Evolutionary conservation across 352 stramenopile genomes (phyloP).

Genomic region (Pythium brassicae): DNA sequence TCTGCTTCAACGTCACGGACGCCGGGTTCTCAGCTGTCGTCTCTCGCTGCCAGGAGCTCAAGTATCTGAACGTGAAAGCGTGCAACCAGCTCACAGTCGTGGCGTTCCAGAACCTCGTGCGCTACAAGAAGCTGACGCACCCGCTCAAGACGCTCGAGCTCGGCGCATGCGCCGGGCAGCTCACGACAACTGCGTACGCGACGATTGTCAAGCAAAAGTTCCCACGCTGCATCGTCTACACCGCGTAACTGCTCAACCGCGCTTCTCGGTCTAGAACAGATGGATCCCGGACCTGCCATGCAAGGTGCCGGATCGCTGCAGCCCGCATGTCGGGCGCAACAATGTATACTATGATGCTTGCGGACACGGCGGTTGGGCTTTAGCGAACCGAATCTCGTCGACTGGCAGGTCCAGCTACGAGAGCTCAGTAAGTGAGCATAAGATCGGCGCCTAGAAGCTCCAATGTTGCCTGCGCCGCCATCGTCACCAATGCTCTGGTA

Average conservation of each 20-base stretch:
- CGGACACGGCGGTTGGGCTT: too few species aligned
- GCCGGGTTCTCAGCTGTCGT: conserved; percentile 48
- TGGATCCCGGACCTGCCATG: too few species aligned
- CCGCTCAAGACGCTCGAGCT: conserved; percentile 57
- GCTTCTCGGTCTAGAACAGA: too few species aligned
- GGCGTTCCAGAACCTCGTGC: conserved; percentile 48
- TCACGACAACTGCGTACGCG: conserved; percentile 56
- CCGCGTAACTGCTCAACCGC: conserved; percentile 32
- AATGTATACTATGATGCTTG: too few species aligned
- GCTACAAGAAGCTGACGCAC: conserved; percentile 16
- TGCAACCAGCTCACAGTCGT: conserved; percentile 73
- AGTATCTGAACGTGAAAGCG: conserved; percentile 83
- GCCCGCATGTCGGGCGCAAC: too few species aligned
- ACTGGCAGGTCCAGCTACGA: too few species aligned
- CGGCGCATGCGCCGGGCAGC: conserved; percentile 59
- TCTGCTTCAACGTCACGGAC: conserved; percentile 87
- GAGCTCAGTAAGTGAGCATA: too few species aligned
- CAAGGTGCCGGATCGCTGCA: too few species aligned
- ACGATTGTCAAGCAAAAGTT: conserved; percentile 58
- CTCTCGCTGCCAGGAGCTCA: conserved; percentile 41
- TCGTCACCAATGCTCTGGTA: too few species aligned
- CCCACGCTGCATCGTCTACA: conserved; percentile 63
- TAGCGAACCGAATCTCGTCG: too few species aligned
- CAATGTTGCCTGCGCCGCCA: too few species aligned
- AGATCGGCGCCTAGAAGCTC: too few species aligned